Evolutionary conservation across 192 early-diverging fungal species (phyloP).

Genomic region (Lobosporangium transversale): DNA sequence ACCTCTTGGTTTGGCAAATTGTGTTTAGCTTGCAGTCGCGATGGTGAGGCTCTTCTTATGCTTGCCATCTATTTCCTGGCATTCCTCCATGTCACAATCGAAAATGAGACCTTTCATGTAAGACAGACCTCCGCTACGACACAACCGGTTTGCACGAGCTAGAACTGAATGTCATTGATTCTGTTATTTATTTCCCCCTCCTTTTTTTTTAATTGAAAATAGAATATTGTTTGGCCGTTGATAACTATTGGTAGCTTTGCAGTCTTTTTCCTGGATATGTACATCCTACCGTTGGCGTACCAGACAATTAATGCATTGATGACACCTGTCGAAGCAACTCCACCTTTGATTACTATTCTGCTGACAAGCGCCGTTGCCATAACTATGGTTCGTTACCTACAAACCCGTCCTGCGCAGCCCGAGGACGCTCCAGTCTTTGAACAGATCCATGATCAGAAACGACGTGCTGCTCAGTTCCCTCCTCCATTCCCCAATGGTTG

Average conservation of each 20-base stretch:
- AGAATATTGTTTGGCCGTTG: constrained; percentile 49
- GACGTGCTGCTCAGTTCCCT: constrained; percentile 33
- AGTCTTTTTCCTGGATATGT: constrained; percentile 39
- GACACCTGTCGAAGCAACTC: constrained; percentile 14
- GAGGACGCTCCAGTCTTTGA: constrained; percentile 35
- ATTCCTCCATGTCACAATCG: constrained; percentile 49
- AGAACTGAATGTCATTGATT: not conserved
- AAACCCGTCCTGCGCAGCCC: constrained; percentile 8
- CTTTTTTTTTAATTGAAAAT: not conserved
- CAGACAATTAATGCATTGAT: not conserved
- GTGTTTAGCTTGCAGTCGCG: constrained; percentile 35
- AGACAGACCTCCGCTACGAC: not conserved
- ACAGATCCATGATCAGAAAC: constrained; percentile 49
- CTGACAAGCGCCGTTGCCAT: constrained; percentile 2
- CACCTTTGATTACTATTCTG: constrained; percentile 27
- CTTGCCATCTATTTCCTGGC: constrained; percentile 51
- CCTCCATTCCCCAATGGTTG: constrained; percentile 49
- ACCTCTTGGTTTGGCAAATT: not conserved
- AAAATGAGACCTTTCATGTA: constrained; percentile 48
- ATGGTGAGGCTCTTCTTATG: constrained; percentile 46
- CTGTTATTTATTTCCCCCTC: not conserved
- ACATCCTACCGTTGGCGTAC: constrained; percentile 10
- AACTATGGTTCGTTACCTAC: constrained; percentile 13
- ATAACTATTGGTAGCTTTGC: constrained; percentile 41
- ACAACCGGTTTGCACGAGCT: not conserved